Percentiles rank a stretch among this genome's conserved stretches.
Conservation (phyloP, 208 protist species). For the Acanthamoeba triangularis region DNA sequence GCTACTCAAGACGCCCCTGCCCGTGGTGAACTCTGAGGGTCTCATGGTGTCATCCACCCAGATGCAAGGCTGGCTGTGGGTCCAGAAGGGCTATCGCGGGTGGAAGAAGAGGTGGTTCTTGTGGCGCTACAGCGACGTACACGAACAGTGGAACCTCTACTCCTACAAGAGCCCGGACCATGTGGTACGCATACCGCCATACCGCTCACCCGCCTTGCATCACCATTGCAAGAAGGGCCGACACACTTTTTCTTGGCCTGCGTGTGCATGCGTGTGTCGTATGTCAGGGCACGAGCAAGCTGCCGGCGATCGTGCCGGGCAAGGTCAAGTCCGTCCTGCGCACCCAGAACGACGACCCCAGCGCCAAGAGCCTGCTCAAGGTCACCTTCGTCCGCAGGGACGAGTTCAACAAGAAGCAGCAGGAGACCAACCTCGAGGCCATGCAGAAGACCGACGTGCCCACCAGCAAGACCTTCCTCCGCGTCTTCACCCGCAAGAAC, state of each 20-base stretch:
- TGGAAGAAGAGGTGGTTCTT: constrained; percentile 23
- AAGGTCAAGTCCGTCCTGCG: background rate
- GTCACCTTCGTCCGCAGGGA: background rate
- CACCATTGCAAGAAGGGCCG: background rate
- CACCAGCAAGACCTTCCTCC: background rate
- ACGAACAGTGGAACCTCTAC: constrained; percentile 39
- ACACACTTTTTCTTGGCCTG: background rate
- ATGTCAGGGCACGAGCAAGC: background rate
- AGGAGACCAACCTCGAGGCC: background rate
- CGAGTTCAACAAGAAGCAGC: background rate
- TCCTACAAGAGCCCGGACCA: background rate
- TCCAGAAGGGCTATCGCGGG: background rate
- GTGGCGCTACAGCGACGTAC: constrained; percentile 24
- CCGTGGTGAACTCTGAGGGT: background rate
- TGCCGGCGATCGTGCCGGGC: background rate
- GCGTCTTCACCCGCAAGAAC: background rate
- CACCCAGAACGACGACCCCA: background rate
- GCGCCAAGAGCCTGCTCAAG: background rate
- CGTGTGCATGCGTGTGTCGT: background rate
- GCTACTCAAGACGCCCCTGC: background rate
- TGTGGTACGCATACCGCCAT: background rate
- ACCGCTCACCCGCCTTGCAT: background rate
- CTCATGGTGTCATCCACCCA: background rate
- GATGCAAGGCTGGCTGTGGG: background rate
- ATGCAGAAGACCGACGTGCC: constrained; percentile 2